Evolutionary conservation across 768 basidiomycete species (phyloP).

Genomic region (Gymnopilus junonius): DNA sequence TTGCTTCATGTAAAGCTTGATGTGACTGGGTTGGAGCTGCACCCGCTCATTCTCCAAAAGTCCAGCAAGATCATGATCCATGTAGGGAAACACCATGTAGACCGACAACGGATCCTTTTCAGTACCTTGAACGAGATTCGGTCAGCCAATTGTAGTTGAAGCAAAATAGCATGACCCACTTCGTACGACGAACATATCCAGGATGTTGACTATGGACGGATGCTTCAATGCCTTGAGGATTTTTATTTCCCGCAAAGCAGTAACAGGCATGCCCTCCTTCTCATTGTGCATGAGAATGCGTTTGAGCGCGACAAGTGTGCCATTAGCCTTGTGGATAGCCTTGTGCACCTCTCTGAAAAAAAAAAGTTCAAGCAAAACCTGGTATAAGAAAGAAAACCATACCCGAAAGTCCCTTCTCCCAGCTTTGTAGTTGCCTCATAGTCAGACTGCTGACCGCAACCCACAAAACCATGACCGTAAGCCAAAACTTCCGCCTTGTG

Average conservation of each 20-base stretch:
- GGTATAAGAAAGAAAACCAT: conserved; percentile 34
- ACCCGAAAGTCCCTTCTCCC: conserved; percentile 98
- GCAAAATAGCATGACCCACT: conserved; percentile 47
- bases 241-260: conserved; percentile 95
- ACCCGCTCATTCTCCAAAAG: conserved; percentile 91
- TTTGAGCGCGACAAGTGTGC: conserved; percentile 81
- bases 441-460: conserved; percentile 73
- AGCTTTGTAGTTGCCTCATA: conserved; percentile 87
- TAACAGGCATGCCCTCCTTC: conserved; percentile 96
- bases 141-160: not conserved
- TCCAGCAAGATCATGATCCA: conserved; percentile 99
- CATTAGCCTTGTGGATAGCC: conserved; percentile 67
- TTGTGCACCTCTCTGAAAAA: conserved; percentile 84
- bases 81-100: conserved; percentile 99
- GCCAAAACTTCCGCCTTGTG: conserved; percentile 67
- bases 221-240: conserved; percentile 91
- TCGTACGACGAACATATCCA: conserved; percentile 91
- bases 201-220: conserved; percentile 80
- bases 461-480: conserved; percentile 69
- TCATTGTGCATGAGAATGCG: conserved; percentile 97
- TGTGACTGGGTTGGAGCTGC: conserved; percentile 78
- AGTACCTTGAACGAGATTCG: conserved; percentile 48
- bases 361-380: conserved; percentile 13
- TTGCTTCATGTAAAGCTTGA: conserved; percentile 97
- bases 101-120: conserved; percentile 79